Percentiles rank a stretch among this genome's conserved stretches.
These are phyloP conservation scores for Alternaria ethzedia DNA, from an alignment of 2,329 filamentous ascomycete genomes.

Conservation along the genomic window DNA sequence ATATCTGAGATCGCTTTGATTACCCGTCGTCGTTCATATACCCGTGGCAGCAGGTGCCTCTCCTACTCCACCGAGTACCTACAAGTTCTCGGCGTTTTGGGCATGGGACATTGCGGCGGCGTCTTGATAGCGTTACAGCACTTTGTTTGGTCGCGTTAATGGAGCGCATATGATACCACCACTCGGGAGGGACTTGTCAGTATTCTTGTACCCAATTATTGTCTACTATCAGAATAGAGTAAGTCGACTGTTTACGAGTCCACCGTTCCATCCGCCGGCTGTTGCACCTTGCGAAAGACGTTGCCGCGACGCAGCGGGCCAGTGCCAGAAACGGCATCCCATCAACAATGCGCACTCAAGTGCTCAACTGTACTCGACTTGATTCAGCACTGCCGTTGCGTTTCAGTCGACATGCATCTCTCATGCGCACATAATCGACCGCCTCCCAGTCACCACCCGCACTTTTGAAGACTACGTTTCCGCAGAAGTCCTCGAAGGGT, in stretches of 20 bases:
- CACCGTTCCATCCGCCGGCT: constrained; percentile 4
- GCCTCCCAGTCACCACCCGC: background rate
- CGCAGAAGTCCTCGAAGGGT: background rate
- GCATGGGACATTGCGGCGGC: background rate
- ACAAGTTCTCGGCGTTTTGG: background rate
- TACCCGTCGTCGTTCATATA: background rate
- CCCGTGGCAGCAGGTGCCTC: background rate
- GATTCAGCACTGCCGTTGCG: background rate
- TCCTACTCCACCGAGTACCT: background rate
- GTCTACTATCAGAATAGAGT: constrained; percentile 23
- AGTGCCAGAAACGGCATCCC: constrained; percentile 13
- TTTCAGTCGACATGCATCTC: background rate
- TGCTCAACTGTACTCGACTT: background rate
- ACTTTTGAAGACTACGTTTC: constrained; percentile 1
- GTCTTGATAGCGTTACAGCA: constrained; percentile 7
- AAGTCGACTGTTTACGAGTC: constrained; percentile 18
- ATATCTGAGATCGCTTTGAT: background rate
- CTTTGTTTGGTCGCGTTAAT: constrained; percentile 14
- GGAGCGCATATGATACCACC: constrained; percentile 32
- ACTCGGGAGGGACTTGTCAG: constrained; percentile 14
- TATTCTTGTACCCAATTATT: constrained; percentile 26
- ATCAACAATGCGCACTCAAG: background rate
- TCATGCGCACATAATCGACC: background rate
- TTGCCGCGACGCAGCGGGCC: constrained; percentile 18
- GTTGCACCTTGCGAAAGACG: constrained; percentile 8